Percentiles rank a stretch among this genome's conserved stretches.
These are phyloP conservation scores for Fraxinus anomala DNA, from an alignment of 257 asterid species.

Conservation along the genomic window DNA sequence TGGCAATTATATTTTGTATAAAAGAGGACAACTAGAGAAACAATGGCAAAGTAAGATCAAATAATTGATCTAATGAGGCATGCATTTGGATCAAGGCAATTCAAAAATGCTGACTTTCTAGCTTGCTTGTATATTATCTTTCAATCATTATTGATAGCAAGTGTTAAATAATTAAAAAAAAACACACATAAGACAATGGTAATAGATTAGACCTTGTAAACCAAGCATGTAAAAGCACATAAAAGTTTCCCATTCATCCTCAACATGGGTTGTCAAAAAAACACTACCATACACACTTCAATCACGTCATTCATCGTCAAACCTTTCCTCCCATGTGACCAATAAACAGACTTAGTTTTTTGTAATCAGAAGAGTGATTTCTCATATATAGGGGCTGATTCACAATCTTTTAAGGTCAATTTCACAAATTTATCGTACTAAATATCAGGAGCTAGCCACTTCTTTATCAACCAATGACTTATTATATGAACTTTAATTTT, in stretches of 20 bases:
- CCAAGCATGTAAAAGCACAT: not conserved
- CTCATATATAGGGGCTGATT: not conserved
- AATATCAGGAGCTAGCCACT: not conserved
- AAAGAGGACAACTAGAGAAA: slow-evolving; percentile 4
- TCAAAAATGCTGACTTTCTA: slow-evolving; percentile 6
- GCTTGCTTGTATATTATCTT: not conserved
- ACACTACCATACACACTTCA: not conserved
- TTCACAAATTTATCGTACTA: not conserved
- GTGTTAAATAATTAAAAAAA: not conserved
- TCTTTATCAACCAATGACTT: not conserved
- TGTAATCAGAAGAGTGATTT: not conserved
- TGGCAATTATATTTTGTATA: slow-evolving; percentile 28
- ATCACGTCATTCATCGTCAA: not conserved
- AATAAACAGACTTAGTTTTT: not conserved
- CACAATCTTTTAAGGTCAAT: not conserved
- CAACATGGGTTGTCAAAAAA: not conserved
- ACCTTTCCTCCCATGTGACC: not conserved
- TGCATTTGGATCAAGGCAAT: slow-evolving; percentile 9
- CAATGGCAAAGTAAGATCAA: slow-evolving; percentile 12
- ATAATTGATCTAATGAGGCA: slow-evolving; percentile 15
- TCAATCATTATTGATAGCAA: not conserved
- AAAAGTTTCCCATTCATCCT: not conserved
- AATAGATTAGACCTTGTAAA: too few species aligned
- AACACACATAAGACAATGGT: too few species aligned
- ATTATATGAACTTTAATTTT: too few species aligned